Conservation (phyloP, 805 yeast genomes). For the Myxozyma neglecta region DNA sequence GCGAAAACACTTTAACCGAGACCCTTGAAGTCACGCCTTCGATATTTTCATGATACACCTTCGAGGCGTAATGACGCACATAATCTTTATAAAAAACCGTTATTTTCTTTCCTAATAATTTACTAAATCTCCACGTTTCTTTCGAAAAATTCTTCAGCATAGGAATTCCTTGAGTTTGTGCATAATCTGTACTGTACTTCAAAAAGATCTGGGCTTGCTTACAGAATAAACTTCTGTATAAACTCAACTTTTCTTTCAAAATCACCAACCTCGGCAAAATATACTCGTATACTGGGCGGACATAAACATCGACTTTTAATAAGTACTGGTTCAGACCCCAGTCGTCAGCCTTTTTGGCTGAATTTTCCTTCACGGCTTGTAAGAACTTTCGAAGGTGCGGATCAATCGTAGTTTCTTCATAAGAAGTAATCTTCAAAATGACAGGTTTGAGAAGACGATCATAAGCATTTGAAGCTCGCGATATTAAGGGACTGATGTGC, state of each 20-base stretch:
- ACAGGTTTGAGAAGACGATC: background rate
- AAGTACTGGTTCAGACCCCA: too few species aligned
- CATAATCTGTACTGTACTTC: too few species aligned
- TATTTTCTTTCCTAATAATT: background rate
- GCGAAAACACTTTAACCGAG: background rate
- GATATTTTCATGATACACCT: background rate
- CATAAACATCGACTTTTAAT: too few species aligned
- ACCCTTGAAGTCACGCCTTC: background rate
- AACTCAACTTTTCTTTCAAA: too few species aligned
- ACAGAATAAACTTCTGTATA: too few species aligned
- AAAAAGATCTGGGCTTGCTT: too few species aligned
- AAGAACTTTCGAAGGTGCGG: background rate
- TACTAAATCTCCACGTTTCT: background rate
- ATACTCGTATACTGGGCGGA: too few species aligned
- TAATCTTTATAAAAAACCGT: background rate
- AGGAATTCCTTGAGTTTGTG: too few species aligned
- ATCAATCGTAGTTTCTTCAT: background rate
- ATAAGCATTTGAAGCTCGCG: background rate
- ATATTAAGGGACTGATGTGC: background rate
- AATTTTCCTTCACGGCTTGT: background rate
- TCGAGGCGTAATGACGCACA: background rate
- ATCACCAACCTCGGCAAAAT: too few species aligned
- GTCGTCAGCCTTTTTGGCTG: too few species aligned
- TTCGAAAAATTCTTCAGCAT: too few species aligned
- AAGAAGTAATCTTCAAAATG: background rate